Conservation (phyloP, 805 yeast species). For the Maudiozyma serrabonitensis region DNA sequence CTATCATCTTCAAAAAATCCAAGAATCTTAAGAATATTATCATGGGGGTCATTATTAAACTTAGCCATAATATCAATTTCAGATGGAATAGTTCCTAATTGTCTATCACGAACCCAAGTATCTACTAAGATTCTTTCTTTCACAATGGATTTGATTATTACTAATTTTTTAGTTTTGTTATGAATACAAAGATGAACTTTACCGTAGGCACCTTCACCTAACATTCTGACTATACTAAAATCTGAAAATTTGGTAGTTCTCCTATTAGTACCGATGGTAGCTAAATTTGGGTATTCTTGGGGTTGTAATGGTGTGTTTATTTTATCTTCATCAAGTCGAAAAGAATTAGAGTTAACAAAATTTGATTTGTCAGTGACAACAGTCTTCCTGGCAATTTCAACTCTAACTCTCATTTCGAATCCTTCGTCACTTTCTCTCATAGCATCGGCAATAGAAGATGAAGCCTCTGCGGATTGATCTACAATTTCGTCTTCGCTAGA, state of each 20-base stretch:
- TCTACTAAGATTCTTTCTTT: conserved; percentile 89
- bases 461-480: neutral
- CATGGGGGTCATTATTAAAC: conserved; percentile 65
- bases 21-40: conserved; percentile 69
- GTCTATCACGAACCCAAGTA: conserved; percentile 91
- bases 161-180: conserved; percentile 49
- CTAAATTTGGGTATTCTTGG: neutral
- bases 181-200: conserved; percentile 73
- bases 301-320: conserved; percentile 11
- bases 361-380: conserved; percentile 16
- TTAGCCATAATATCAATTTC: conserved; percentile 86
- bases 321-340: conserved; percentile 19
- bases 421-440: neutral
- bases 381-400: conserved; percentile 16
- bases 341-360: conserved; percentile 20
- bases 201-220: conserved; percentile 97
- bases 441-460: too few species aligned
- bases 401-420: conserved; percentile 4
- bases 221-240: conserved; percentile 55
- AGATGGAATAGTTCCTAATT: conserved; percentile 82
- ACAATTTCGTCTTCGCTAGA: neutral
- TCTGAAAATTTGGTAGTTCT: conserved; percentile 63
- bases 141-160: conserved; percentile 81
- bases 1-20: conserved; percentile 89
- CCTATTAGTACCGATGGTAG: conserved; percentile 49